Evolutionary conservation across 2,329 filamentous ascomycete species (phyloP).

Genomic region (Xylaria sp.): DNA sequence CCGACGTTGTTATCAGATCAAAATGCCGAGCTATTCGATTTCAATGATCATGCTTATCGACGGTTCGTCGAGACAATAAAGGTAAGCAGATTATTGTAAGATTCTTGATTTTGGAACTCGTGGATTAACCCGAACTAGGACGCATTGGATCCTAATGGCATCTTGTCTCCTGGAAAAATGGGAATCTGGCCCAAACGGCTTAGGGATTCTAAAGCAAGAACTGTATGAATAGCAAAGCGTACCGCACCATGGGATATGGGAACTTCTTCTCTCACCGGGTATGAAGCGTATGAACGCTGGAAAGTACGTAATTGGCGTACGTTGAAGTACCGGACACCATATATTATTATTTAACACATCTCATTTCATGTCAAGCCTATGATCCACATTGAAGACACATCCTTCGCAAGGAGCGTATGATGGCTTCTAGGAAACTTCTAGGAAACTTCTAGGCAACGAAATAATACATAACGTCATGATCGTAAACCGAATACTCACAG

Average conservation of each 20-base stretch:
- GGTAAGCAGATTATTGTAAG: conserved; percentile 42
- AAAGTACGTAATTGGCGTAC: neutral
- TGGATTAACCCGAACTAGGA: conserved; percentile 43
- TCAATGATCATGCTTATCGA: conserved; percentile 54
- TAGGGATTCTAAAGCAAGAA: conserved; percentile 14
- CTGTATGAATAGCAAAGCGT: neutral
- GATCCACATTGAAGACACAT: neutral
- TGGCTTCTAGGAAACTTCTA: neutral
- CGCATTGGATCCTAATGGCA: conserved; percentile 53
- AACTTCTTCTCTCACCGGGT: neutral
- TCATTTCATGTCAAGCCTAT: neutral
- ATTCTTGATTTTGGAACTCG: neutral
- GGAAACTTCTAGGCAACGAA: neutral
- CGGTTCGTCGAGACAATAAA: conserved; percentile 55
- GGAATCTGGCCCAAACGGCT: conserved; percentile 53
- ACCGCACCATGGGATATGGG: no score
- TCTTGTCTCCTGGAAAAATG: conserved; percentile 54
- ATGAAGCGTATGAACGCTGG: neutral
- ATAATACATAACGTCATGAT: neutral
- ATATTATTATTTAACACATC: neutral
- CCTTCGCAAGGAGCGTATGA: neutral
- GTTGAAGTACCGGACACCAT: neutral
- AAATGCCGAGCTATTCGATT: conserved; percentile 54
- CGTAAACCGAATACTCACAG: conserved; percentile 46
- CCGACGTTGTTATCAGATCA: conserved; percentile 45